These are phyloP conservation scores for Diutina ranongensis DNA, from an alignment of 1,139 yeast species.

Conservation along the genomic window DNA sequence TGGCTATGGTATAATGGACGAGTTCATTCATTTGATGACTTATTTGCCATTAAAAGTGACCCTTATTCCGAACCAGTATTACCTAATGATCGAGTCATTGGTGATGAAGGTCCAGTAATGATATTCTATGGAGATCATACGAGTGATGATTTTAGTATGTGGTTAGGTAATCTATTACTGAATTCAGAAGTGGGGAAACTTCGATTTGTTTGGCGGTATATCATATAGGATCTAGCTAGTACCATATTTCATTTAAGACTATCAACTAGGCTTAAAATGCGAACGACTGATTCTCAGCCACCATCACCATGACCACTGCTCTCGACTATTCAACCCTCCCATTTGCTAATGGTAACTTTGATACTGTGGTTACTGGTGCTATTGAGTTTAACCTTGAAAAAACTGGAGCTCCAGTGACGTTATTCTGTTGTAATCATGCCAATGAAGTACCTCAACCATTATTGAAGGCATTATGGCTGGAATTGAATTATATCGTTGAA, in stretches of 20 bases:
- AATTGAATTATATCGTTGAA: constrained; percentile 34
- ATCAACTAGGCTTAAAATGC: too few species aligned
- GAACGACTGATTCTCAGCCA: too few species aligned
- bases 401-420: constrained; percentile 18
- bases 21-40: not conserved
- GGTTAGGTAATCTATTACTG: not conserved
- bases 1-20: constrained; percentile 5
- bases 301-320: not conserved
- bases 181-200: constrained; percentile 1
- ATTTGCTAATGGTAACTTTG: constrained; percentile 22
- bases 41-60: not conserved
- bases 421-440: constrained; percentile 21
- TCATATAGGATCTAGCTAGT: too few species aligned
- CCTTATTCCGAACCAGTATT: not conserved
- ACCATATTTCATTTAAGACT: too few species aligned
- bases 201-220: constrained; percentile 4
- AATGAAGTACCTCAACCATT: constrained; percentile 24
- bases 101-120: not conserved
- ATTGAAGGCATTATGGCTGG: constrained; percentile 21
- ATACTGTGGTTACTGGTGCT: constrained; percentile 16
- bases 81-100: not conserved
- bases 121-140: constrained; percentile 3
- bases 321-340: constrained; percentile 15
- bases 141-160: not conserved
- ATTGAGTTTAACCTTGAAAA: constrained; percentile 20